phyloP scores from a whole-genome alignment of 2,329 filamentous ascomycete genomes.

The Taxawa tesnikishii region DNA sequence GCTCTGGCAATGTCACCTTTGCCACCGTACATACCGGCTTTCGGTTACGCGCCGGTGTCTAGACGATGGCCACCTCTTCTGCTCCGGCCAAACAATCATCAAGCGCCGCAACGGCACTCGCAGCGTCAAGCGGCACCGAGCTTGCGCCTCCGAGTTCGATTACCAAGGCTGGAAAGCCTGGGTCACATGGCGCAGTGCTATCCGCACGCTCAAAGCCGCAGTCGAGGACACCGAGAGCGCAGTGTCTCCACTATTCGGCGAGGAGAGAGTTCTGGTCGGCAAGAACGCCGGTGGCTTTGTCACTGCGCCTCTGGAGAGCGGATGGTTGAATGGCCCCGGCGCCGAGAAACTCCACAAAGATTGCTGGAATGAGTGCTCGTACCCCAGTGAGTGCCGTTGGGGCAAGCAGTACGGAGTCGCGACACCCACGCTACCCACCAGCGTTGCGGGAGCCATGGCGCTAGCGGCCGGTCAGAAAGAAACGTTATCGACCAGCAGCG shows the following conservation, averaged over 20 bases:
- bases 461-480: slow-evolving; percentile 1
- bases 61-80: slow-evolving; percentile 42
- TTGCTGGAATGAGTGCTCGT: slow-evolving; percentile 34
- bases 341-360: slow-evolving; percentile 17
- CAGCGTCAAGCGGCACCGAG: slow-evolving; percentile 20
- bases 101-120: slow-evolving; percentile 16
- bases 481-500: background rate
- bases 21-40: slow-evolving; percentile 33
- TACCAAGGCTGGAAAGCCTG: slow-evolving; percentile 38
- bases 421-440: slow-evolving; percentile 9
- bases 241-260: background rate
- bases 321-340: no score
- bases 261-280: no score
- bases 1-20: slow-evolving; percentile 44
- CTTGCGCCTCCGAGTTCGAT: slow-evolving; percentile 40
- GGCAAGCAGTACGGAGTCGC: slow-evolving; percentile 18
- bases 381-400: slow-evolving; percentile 33
- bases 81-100: slow-evolving; percentile 30
- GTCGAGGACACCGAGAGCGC: slow-evolving; percentile 11
- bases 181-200: slow-evolving; percentile 28
- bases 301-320: no score
- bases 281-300: no score
- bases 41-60: slow-evolving; percentile 40
- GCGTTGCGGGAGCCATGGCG: slow-evolving; percentile 4
- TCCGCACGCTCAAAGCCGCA: slow-evolving; percentile 14